phyloP scores from a whole-genome alignment of 1,139 yeast species.

The Suhomyces anneliseae region DNA sequence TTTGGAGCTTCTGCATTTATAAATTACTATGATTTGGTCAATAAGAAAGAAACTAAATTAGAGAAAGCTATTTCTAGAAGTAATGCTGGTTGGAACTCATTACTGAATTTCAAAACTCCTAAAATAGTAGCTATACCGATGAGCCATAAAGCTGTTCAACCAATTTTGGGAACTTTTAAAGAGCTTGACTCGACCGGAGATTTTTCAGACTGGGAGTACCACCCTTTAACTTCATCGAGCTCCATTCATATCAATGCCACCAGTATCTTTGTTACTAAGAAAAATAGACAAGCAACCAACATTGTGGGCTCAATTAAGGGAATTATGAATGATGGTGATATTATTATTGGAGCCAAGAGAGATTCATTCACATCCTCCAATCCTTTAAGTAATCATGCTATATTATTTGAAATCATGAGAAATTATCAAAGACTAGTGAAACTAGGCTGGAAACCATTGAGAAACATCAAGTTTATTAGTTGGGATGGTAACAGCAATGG shows the following conservation, averaged over 20 bases:
- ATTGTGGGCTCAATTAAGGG: slow-evolving; percentile 40
- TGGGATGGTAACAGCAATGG: slow-evolving; percentile 46
- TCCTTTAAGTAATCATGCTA: slow-evolving; percentile 44
- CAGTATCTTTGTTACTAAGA: slow-evolving; percentile 16
- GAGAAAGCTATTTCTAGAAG: slow-evolving; percentile 25
- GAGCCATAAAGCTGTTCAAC: slow-evolving; percentile 31
- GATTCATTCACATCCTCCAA: slow-evolving; percentile 40
- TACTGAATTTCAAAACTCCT: slow-evolving; percentile 14
- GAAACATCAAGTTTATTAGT: slow-evolving; percentile 43
- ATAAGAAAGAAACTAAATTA: slow-evolving; percentile 12
- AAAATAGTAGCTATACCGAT: slow-evolving; percentile 38
- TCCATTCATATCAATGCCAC: slow-evolving; percentile 21
- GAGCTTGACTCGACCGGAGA: slow-evolving; percentile 7
- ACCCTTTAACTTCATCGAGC: slow-evolving; percentile 19
- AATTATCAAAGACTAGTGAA: slow-evolving; percentile 33
- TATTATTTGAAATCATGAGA: slow-evolving; percentile 43
- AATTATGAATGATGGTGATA: slow-evolving; percentile 42
- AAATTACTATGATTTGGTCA: slow-evolving; percentile 22
- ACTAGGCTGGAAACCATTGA: slow-evolving; percentile 47
- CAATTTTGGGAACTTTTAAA: slow-evolving; percentile 32
- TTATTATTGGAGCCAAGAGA: slow-evolving; percentile 44
- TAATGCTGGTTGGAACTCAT: slow-evolving; percentile 16
- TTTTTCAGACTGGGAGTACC: slow-evolving; percentile 29
- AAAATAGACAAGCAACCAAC: slow-evolving; percentile 28
- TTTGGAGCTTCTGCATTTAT: slow-evolving; percentile 33